phyloP scores from a whole-genome alignment of 2,329 filamentous ascomycete species.

The Colletotrichum falcatum region DNA sequence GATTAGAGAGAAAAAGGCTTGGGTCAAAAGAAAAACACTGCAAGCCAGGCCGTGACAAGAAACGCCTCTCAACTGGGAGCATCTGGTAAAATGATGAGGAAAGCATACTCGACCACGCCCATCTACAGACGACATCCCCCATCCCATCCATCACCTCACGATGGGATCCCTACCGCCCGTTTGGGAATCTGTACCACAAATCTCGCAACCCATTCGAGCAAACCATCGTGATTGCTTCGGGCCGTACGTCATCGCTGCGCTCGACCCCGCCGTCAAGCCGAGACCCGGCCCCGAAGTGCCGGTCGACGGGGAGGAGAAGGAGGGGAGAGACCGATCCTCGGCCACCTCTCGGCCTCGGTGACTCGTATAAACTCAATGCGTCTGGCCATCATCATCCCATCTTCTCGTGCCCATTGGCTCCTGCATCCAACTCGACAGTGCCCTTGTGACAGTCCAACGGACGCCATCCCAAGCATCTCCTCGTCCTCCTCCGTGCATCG shows the following conservation, averaged over 20 bases:
- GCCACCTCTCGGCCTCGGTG: background rate
- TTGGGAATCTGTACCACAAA: background rate
- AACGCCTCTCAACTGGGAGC: no score
- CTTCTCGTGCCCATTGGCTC: background rate
- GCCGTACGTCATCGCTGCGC: background rate
- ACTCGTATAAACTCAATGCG: constrained; percentile 7
- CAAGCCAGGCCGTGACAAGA: no score
- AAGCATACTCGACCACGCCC: no score
- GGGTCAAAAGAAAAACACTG: no score
- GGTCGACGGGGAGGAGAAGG: constrained; percentile 1
- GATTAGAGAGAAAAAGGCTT: no score
- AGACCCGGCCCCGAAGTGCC: constrained; percentile 37
- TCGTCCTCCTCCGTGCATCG: background rate
- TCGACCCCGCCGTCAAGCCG: constrained; percentile 7
- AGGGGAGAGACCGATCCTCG: constrained; percentile 1
- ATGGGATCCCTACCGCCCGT: no score
- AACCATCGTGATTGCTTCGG: background rate
- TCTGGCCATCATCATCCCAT: constrained; percentile 6
- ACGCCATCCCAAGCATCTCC: constrained; percentile 6
- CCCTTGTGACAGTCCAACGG: background rate
- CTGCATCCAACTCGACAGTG: background rate
- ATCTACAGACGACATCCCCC: background rate
- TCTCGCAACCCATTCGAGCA: background rate
- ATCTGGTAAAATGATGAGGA: no score
- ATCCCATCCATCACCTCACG: no score